Conservation (phyloP, 2,329 filamentous ascomycete species). For the Xylariaceae sp. region DNA sequence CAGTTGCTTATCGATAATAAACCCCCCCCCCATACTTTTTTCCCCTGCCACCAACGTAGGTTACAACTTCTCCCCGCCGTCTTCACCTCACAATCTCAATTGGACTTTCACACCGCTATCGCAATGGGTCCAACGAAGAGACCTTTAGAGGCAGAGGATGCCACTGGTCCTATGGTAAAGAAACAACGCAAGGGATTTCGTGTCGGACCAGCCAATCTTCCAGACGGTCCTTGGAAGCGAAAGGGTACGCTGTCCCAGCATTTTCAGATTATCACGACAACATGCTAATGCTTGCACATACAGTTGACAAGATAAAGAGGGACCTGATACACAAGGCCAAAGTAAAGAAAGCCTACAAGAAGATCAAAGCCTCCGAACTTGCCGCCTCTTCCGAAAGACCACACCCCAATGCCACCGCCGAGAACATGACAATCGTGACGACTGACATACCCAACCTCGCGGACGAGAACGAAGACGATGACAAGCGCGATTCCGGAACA, state of each 20-base stretch:
- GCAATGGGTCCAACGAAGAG: conserved; percentile 50
- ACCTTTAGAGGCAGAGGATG: conserved; percentile 41
- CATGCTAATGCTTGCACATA: conserved; percentile 4
- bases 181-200: conserved; percentile 69
- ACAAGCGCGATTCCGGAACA: neutral
- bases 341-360: conserved; percentile 86
- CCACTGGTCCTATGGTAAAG: conserved; percentile 40
- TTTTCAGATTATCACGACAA: conserved; percentile 10
- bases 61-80: no score
- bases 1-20: no score
- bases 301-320: conserved; percentile 85
- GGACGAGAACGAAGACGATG: neutral
- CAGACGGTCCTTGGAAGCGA: conserved; percentile 81
- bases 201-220: conserved; percentile 84
- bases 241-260: conserved; percentile 48
- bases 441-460: neutral
- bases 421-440: conserved; percentile 13
- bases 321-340: conserved; percentile 89
- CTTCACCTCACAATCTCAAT: no score
- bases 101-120: neutral
- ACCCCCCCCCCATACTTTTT: no score
- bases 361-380: conserved; percentile 63
- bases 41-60: no score
- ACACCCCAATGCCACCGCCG: conserved; percentile 3
- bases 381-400: conserved; percentile 16